These are phyloP conservation scores for Monascus purpureus DNA, from an alignment of 495 filamentous ascomycete genomes.

Conservation along the genomic window DNA sequence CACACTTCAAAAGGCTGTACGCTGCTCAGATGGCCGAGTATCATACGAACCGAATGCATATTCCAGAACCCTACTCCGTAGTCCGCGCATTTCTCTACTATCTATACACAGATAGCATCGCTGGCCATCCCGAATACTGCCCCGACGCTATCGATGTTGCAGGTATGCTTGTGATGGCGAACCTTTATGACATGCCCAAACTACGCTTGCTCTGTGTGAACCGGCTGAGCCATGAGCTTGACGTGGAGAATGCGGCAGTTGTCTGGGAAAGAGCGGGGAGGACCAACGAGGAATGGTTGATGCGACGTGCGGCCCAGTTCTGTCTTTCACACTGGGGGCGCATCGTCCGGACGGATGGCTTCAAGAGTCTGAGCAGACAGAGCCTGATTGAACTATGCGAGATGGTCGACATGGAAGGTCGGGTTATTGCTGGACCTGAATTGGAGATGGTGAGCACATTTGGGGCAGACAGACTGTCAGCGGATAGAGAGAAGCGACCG, in stretches of 20 bases:
- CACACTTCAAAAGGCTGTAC: slow-evolving; percentile 85
- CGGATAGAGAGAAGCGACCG: slow-evolving; percentile 24
- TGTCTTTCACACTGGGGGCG: slow-evolving; percentile 91
- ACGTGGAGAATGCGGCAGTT: slow-evolving; percentile 86
- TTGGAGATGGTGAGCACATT: slow-evolving; percentile 65
- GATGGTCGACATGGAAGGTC: slow-evolving; percentile 79
- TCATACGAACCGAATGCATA: slow-evolving; percentile 92
- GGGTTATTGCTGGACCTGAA: slow-evolving; percentile 73
- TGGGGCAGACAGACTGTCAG: slow-evolving; percentile 41
- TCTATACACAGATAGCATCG: slow-evolving; percentile 89
- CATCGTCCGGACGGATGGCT: slow-evolving; percentile 76
- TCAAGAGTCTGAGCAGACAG: slow-evolving; percentile 59
- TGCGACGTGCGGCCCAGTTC: slow-evolving; percentile 71
- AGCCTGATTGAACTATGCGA: slow-evolving; percentile 84
- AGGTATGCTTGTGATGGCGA: slow-evolving; percentile 92
- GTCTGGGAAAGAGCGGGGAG: slow-evolving; percentile 89
- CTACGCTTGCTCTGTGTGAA: slow-evolving; percentile 82
- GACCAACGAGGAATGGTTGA: slow-evolving; percentile 85
- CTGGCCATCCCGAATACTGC: slow-evolving; percentile 46
- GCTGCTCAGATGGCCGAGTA: slow-evolving; percentile 91
- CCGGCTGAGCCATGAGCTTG: slow-evolving; percentile 73
- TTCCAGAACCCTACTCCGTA: slow-evolving; percentile 87
- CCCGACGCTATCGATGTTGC: slow-evolving; percentile 75
- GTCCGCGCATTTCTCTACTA: slow-evolving; percentile 94
- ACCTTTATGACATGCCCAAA: slow-evolving; percentile 91